phyloP scores from a whole-genome alignment of 805 yeast species.

The Yarrowia sp. region DNA sequence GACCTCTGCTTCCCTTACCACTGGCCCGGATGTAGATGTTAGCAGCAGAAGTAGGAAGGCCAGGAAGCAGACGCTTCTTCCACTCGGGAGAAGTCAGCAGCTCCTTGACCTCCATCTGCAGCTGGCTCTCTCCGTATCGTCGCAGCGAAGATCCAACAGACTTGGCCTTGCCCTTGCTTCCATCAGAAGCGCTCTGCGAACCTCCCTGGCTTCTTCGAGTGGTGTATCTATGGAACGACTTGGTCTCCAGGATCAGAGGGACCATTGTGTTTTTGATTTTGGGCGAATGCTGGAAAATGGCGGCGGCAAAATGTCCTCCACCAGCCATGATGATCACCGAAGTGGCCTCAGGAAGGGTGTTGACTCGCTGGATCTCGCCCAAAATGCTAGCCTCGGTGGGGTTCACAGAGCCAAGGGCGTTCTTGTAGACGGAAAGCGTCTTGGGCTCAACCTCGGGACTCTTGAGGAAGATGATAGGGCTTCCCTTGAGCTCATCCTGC shows the following conservation, averaged over 20 bases:
- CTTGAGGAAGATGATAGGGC: constrained; percentile 6
- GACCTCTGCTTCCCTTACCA: constrained; percentile 63
- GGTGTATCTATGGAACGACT: constrained; percentile 91
- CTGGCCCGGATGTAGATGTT: constrained; percentile 74
- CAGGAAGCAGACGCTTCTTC: constrained; percentile 34
- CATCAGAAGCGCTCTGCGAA: constrained; percentile 88
- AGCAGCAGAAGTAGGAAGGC: constrained; percentile 14
- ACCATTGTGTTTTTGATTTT: constrained; percentile 46
- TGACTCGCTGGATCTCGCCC: constrained; percentile 7
- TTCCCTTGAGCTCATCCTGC: constrained; percentile 2
- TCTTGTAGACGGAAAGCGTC: constrained; percentile 5
- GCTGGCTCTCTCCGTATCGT: constrained; percentile 83
- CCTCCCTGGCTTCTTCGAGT: constrained; percentile 98
- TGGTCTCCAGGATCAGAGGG: constrained; percentile 52
- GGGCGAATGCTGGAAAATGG: constrained; percentile 73
- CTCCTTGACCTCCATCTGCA: constrained; percentile 73
- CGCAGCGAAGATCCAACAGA: constrained; percentile 92
- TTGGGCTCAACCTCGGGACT: constrained; percentile 3
- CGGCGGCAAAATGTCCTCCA: constrained; percentile 98
- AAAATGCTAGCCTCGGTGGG: constrained; percentile 10
- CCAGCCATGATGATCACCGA: constrained; percentile 92
- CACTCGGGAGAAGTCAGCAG: constrained; percentile 67
- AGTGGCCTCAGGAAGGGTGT: constrained; percentile 19
- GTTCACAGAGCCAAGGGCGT: background rate
- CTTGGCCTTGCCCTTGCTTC: constrained; percentile 89